Percentiles rank a stretch among this genome's conserved stretches.
Evolutionary conservation across 306 rosid species (phyloP).

Genomic region (Purshia tridentata): DNA sequence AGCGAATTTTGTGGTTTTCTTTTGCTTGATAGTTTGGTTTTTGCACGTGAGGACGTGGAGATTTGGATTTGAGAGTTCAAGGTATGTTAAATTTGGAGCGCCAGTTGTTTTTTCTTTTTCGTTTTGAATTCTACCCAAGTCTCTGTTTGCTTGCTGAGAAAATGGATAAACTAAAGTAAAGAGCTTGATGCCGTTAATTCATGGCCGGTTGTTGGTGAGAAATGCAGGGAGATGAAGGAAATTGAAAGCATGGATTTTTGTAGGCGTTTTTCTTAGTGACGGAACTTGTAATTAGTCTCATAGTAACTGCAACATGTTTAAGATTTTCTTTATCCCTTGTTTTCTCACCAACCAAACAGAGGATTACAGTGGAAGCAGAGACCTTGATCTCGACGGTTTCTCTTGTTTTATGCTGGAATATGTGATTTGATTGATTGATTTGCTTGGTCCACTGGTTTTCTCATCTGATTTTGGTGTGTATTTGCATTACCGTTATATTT

Average conservation of each 20-base stretch:
- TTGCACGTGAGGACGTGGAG: conserved; percentile 17
- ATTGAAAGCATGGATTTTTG: conserved; percentile 15
- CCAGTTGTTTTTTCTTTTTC: not conserved
- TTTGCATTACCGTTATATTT: not conserved
- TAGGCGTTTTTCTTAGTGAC: conserved; percentile 12
- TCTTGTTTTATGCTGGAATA: conserved; percentile 3
- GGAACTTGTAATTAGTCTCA: not conserved
- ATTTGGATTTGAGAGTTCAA: conserved; percentile 17
- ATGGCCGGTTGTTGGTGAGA: not conserved
- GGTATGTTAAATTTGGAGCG: conserved; percentile 48
- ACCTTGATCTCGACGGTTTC: conserved; percentile 30
- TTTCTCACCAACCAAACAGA: conserved; percentile 13
- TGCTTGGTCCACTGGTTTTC: conserved; percentile 3
- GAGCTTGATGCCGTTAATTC: not conserved
- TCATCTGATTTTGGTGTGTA: conserved; percentile 11
- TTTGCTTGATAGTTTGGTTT: not conserved
- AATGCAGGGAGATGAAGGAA: conserved; percentile 11
- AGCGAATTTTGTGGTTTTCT: not conserved
- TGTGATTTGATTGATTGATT: conserved; percentile 27
- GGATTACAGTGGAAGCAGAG: conserved; percentile 17
- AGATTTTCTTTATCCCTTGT: not conserved
- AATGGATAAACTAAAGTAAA: conserved; percentile 10
- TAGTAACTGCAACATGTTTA: not conserved
- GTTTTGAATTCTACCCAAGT: conserved; percentile 14
- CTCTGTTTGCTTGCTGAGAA: conserved; percentile 29